Base-by-base conservation (phyloP, 164 flowering plant genomes). In the grape (Vitis vinifera) region DNA sequence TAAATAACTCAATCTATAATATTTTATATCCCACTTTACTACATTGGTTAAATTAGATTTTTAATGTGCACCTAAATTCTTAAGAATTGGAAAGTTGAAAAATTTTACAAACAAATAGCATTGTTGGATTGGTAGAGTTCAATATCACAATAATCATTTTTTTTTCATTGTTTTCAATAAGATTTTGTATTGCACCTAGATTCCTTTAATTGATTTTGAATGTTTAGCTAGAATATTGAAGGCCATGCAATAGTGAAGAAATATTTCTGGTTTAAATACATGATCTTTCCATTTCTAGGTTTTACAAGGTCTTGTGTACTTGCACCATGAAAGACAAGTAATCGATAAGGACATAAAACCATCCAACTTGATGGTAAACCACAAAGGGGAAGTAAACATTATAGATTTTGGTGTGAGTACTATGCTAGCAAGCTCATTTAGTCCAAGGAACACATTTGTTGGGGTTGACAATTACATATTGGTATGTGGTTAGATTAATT, bases 331-430 rank as follows among this genome's bases (percentile, higher is more conserved):
- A 74, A 87, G 94, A 66, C 99, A 91, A 81, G 93, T 96, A 8
- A 96, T 96, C 71, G 98, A 93, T 68, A 84, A 98, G 80, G 99
- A 96, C 70, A 91, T 96, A 68, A 96, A 93, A 77, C 99, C 99
- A 17, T 96, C 99, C 19, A 96, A 96, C 76, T 79, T 96, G 63
- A 83, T 96, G 59, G 97, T 93, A 55, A 96, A 96, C 80, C 97
- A 88, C 62, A 85, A 84, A 79, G 97, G 99, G 59, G 95, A 96
- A 78, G 95, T 93, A 10, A 96, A 92, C 78, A 96, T 96, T 63
- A 89, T 97, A 31, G 99, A 96, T 79, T 96, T 96, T 82, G 99
- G 99, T 50, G 98, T 93, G 31, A 96, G 99, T 85, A 97, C 97
- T 27, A 79, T 84, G 84, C 85, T 93, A 16, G 97, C 90, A 19